Evolutionary conservation across 129 eudicot genomes (phyloP).

Genomic region (Saussurea involucrata): DNA sequence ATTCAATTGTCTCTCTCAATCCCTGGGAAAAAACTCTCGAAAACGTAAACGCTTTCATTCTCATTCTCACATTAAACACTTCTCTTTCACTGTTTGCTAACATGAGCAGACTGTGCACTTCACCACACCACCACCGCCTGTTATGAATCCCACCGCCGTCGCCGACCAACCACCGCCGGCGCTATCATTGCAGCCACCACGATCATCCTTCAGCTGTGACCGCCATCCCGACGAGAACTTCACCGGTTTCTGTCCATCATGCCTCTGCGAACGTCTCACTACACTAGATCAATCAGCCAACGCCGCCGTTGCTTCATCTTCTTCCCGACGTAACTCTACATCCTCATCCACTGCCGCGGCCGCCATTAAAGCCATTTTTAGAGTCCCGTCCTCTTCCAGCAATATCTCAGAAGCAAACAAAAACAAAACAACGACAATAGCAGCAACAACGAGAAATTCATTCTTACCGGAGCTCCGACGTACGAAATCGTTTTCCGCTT

Average conservation of each 20-base stretch:
- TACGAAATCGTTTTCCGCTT: constrained; percentile 76
- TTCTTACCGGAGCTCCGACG: constrained; percentile 75
- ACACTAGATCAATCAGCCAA: constrained; percentile 57
- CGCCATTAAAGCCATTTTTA: constrained; percentile 59
- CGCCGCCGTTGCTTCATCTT: constrained; percentile 36
- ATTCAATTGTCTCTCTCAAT: constrained; percentile 21
- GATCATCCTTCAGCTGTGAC: constrained; percentile 78
- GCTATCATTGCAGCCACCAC: constrained; percentile 55
- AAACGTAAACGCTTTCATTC: constrained; percentile 27
- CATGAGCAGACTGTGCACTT: constrained; percentile 32
- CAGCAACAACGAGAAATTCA: constrained; percentile 23
- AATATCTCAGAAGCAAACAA: constrained; percentile 14
- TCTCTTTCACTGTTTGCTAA: constrained; percentile 22
- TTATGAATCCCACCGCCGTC: constrained; percentile 57
- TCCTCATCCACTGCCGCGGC: constrained; percentile 61
- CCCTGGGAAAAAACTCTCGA: constrained; percentile 8
- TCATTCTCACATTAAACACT: constrained; percentile 38
- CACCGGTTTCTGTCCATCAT: constrained; percentile 83
- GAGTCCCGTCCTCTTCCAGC: constrained; percentile 4
- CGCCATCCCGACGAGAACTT: constrained; percentile 79
- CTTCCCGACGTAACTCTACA: constrained; percentile 58
- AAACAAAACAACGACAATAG: not conserved
- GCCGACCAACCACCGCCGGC: constrained; percentile 47
- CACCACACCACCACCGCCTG: constrained; percentile 13
- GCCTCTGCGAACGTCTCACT: constrained; percentile 82